phyloP scores from a whole-genome alignment of 176 grass and related monocot genomes.

The Musa beccarii region DNA sequence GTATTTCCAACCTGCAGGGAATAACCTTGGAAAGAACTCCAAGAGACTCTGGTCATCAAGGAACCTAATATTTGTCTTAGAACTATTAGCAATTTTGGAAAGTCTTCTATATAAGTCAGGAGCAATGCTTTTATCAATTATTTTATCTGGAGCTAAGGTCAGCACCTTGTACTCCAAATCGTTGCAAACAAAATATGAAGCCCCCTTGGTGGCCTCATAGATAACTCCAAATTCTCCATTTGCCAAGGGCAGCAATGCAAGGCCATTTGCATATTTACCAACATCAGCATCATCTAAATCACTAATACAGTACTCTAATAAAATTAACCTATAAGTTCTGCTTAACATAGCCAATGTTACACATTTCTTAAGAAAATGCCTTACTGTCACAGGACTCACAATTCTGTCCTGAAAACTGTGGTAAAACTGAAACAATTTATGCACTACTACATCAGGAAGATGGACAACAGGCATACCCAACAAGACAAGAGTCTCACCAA shows the following conservation, averaged over 20 bases:
- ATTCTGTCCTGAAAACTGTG: slow-evolving; percentile 33
- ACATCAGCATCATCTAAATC: slow-evolving; percentile 55
- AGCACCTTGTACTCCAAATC: slow-evolving; percentile 71
- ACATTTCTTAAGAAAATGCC: slow-evolving; percentile 57
- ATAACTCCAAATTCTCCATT: slow-evolving; percentile 68
- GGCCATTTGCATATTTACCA: slow-evolving; percentile 56
- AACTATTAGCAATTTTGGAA: slow-evolving; percentile 50
- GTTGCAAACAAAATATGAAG: slow-evolving; percentile 61
- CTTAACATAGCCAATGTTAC: slow-evolving; percentile 29
- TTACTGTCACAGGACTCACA: slow-evolving; percentile 52
- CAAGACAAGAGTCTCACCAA: slow-evolving; percentile 61
- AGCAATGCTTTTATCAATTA: slow-evolving; percentile 73
- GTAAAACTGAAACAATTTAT: slow-evolving; percentile 71
- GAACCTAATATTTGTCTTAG: slow-evolving; percentile 50
- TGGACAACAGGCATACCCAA: slow-evolving; percentile 56
- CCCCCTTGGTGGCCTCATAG: slow-evolving; percentile 35
- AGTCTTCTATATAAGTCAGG: slow-evolving; percentile 45
- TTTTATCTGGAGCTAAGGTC: slow-evolving; percentile 45
- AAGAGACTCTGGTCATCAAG: slow-evolving; percentile 60
- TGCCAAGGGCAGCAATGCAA: slow-evolving; percentile 79
- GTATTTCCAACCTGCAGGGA: slow-evolving; percentile 78
- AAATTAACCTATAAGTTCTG: slow-evolving; percentile 58
- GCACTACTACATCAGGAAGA: slow-evolving; percentile 37
- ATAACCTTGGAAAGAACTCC: slow-evolving; percentile 64
- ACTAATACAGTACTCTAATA: slow-evolving; percentile 78